These are phyloP conservation scores for Phoma sp. DNA, from an alignment of 2,329 filamentous ascomycete species.

Conservation along the genomic window DNA sequence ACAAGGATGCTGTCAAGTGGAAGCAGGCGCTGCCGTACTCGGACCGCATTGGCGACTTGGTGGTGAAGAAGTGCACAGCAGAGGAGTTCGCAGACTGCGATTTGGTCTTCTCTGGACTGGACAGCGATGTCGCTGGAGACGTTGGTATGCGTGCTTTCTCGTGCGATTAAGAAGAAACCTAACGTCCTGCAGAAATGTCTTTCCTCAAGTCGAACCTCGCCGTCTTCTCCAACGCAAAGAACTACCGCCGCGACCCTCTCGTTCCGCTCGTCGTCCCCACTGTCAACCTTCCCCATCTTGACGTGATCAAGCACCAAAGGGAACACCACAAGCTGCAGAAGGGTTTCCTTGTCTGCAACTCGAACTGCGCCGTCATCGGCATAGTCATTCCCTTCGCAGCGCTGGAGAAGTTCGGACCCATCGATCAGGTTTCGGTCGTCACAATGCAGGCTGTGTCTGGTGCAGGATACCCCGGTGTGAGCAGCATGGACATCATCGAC, in stretches of 20 bases:
- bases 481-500: conserved; percentile 92
- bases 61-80: conserved; percentile 84
- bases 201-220: conserved; percentile 87
- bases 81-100: conserved; percentile 88
- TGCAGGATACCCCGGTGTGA: conserved; percentile 87
- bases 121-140: conserved; percentile 90
- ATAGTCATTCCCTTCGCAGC: conserved; percentile 94
- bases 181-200: conserved; percentile 68
- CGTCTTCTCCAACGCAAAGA: conserved; percentile 98
- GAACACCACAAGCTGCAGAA: conserved; percentile 73
- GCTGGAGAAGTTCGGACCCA: conserved; percentile 81
- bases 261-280: conserved; percentile 95
- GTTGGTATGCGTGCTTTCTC: conserved; percentile 67
- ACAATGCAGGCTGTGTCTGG: conserved; percentile 95
- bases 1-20: conserved; percentile 93
- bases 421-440: conserved; percentile 79
- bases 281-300: conserved; percentile 87
- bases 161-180: background rate
- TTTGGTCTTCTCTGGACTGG: conserved; percentile 89
- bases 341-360: conserved; percentile 96
- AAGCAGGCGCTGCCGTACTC: conserved; percentile 89
- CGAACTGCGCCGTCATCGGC: conserved; percentile 96
- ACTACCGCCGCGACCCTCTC: conserved; percentile 88
- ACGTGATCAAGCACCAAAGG: conserved; percentile 88
- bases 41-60: conserved; percentile 73